phyloP scores from a whole-genome alignment of 192 early-diverging fungal species.

The Fimicolochytrium jonesii region DNA sequence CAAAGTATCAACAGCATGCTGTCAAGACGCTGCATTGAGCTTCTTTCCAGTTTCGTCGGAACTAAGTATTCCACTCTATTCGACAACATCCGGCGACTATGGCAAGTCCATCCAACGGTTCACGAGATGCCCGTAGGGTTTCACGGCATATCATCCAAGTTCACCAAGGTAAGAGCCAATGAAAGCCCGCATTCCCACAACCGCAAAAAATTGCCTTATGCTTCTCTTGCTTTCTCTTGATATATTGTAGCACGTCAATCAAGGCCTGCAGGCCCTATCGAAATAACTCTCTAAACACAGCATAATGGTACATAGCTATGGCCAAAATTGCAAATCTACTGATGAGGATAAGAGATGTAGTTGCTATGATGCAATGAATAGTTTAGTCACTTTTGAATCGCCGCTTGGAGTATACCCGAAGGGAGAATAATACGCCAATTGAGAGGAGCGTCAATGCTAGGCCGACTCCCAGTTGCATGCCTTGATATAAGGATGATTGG shows the following conservation, averaged over 20 bases:
- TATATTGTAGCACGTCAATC: conserved; percentile 41
- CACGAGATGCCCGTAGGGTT: conserved; percentile 55
- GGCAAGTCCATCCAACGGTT: conserved; percentile 37
- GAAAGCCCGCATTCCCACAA: too few relatives aligned
- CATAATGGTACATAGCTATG: background rate
- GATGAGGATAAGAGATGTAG: too few relatives aligned
- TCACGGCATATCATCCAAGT: conserved; percentile 42
- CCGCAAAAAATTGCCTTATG: too few relatives aligned
- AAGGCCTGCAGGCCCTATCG: conserved; percentile 44
- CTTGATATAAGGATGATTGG: conserved; percentile 28
- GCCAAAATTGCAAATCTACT: background rate
- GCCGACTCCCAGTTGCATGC: conserved; percentile 35
- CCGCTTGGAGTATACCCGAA: conserved; percentile 13
- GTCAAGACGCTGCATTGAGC: too few relatives aligned
- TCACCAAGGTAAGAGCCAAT: conserved; percentile 48
- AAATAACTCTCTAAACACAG: conserved; percentile 36
- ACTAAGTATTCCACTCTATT: conserved; percentile 53
- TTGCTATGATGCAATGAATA: background rate
- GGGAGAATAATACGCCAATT: conserved; percentile 6
- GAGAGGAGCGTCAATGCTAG: conserved; percentile 19
- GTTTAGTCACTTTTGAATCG: conserved; percentile 22
- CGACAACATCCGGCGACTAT: conserved; percentile 45
- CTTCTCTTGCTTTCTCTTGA: too few relatives aligned
- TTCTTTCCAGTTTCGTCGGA: too few relatives aligned
- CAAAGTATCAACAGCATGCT: too few relatives aligned